Conservation (phyloP, 2,329 filamentous ascomycete species). For the Periconia macrospinosa region DNA sequence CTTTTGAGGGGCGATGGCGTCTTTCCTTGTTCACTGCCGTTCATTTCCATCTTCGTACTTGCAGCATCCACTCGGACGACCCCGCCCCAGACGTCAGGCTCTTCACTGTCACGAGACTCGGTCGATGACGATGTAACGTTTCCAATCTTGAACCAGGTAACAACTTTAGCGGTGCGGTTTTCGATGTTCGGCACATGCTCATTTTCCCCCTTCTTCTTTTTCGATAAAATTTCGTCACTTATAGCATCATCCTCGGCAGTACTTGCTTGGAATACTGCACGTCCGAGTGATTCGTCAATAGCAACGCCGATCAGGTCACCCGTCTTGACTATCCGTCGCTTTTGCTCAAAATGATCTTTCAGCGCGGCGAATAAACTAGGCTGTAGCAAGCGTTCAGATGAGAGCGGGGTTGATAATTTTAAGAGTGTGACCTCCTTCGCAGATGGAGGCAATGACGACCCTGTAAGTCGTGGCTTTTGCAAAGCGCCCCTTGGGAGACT, state of each 20-base stretch:
- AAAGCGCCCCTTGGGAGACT: slow-evolving; percentile 35
- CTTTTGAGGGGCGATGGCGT: slow-evolving; percentile 76
- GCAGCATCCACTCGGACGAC: slow-evolving; percentile 84
- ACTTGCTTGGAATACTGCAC: slow-evolving; percentile 73
- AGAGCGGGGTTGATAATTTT: slow-evolving; percentile 85
- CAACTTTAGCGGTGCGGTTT: slow-evolving; percentile 42
- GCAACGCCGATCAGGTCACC: slow-evolving; percentile 89
- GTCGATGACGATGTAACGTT: slow-evolving; percentile 55
- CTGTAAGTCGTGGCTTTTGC: slow-evolving; percentile 48
- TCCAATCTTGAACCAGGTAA: slow-evolving; percentile 92
- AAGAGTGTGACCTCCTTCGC: slow-evolving; percentile 82
- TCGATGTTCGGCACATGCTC: slow-evolving; percentile 16
- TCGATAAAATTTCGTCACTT: slow-evolving; percentile 57
- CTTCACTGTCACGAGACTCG: slow-evolving; percentile 61
- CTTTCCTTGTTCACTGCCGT: slow-evolving; percentile 80
- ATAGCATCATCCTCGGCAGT: slow-evolving; percentile 70
- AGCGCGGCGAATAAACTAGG: slow-evolving; percentile 83
- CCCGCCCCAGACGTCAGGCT: slow-evolving; percentile 78
- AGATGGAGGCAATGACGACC: slow-evolving; percentile 57
- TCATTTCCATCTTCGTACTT: slow-evolving; percentile 86
- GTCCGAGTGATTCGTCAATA: slow-evolving; percentile 82
- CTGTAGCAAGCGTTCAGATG: slow-evolving; percentile 82
- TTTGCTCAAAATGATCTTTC: slow-evolving; percentile 85
- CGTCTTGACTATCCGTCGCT: slow-evolving; percentile 77
- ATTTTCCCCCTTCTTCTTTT: slow-evolving; percentile 38